phyloP scores from a whole-genome alignment of 805 yeast genomes.

The Saccharomycopsis guyanensis region DNA sequence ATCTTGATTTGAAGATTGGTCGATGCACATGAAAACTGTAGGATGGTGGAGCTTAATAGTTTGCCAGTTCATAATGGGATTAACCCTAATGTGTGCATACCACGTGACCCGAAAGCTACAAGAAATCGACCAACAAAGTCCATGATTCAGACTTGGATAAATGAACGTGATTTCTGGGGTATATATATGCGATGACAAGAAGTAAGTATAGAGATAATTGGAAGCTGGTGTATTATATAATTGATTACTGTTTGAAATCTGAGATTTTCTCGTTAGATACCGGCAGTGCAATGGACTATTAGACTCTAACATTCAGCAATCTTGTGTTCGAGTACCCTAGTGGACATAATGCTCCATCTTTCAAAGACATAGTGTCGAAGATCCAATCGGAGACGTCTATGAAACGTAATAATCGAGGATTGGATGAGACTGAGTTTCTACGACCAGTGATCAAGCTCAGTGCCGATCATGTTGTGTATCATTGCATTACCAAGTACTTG shows the following conservation, averaged over 20 bases:
- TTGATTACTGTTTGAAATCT: too few species aligned
- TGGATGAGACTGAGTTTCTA: constrained; percentile 2
- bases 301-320: constrained; percentile 26
- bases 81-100: background rate
- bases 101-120: too few species aligned
- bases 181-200: constrained; percentile 34
- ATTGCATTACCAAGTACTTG: constrained; percentile 11
- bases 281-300: too few species aligned
- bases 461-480: constrained; percentile 9
- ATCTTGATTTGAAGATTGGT: constrained; percentile 31
- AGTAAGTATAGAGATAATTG: constrained; percentile 27
- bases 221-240: too few species aligned
- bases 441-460: constrained; percentile 9
- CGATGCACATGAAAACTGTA: background rate
- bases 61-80: background rate
- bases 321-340: constrained; percentile 33
- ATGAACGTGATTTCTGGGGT: constrained; percentile 19
- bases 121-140: too few species aligned
- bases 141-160: too few species aligned
- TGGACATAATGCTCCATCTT: constrained; percentile 28
- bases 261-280: too few species aligned
- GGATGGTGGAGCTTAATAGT: too few species aligned
- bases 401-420: too few species aligned
- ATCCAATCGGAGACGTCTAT: constrained; percentile 15
- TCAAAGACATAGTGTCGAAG: constrained; percentile 26